These are phyloP conservation scores for Pythium folliculosum DNA, from an alignment of 352 stramenopile species.

Conservation along the genomic window DNA sequence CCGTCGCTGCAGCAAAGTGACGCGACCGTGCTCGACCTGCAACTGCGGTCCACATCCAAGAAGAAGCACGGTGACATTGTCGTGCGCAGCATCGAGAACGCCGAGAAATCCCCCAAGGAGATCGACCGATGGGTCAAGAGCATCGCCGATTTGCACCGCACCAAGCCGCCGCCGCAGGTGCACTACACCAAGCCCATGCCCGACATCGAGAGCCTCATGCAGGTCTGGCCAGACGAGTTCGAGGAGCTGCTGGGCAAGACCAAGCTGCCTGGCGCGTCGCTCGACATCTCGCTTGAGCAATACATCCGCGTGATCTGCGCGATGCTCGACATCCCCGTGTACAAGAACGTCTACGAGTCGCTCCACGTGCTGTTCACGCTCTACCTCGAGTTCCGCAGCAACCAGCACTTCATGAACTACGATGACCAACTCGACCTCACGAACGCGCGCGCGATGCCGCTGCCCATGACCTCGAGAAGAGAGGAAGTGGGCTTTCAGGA, in stretches of 20 bases:
- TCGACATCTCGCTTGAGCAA: conserved; percentile 93
- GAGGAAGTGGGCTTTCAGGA: conserved; percentile 32
- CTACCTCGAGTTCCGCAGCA: conserved; percentile 92
- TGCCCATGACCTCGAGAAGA: conserved; percentile 43
- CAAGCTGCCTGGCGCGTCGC: conserved; percentile 68
- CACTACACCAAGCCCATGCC: conserved; percentile 94
- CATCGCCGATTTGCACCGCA: conserved; percentile 94
- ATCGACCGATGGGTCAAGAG: conserved; percentile 96
- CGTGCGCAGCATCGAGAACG: conserved; percentile 94
- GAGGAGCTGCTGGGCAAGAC: conserved; percentile 78
- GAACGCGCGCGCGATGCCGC: conserved; percentile 20
- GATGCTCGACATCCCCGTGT: conserved; percentile 94
- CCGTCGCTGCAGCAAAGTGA: conserved; percentile 92
- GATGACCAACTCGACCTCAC: conserved; percentile 47
- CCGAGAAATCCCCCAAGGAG: conserved; percentile 90
- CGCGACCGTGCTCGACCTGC: conserved; percentile 93
- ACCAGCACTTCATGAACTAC: conserved; percentile 93
- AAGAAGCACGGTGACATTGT: conserved; percentile 92
- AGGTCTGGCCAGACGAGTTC: conserved; percentile 88
- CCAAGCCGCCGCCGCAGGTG: conserved; percentile 91
- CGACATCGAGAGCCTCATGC: conserved; percentile 95
- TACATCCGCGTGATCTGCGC: conserved; percentile 93
- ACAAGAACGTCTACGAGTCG: conserved; percentile 94
- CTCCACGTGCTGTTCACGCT: conserved; percentile 95
- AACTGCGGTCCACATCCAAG: conserved; percentile 94